Evolutionary conservation across 768 basidiomycete genomes (phyloP), one percentile per base, ranked within the genome.

Genomic region (Suillus clintonianus): DNA sequence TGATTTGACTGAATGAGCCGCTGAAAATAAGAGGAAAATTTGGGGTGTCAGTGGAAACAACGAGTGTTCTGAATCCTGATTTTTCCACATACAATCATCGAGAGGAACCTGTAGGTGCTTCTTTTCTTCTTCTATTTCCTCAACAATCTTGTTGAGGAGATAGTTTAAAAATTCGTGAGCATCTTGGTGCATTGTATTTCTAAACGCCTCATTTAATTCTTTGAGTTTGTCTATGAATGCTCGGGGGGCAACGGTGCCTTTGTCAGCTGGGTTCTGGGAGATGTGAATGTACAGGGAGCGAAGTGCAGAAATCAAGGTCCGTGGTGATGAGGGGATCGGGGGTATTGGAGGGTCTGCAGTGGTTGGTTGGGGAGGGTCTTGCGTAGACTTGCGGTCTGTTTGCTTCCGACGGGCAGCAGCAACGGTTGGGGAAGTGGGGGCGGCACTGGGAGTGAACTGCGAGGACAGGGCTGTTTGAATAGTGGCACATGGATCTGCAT

Each of bases 151-250:
- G 76, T 99, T 99, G 61, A 99, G 80, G 32, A 98, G 79, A 77
- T 91, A 98, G 74, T 96, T 97, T 47, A 98, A 82, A 76, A 99
- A 99, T 77, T 99, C 97, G 78, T 99, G 97, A 3, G 97, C 97
- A 75, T 99, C 97, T 74, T 99, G 97, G 74, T 99, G 97, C 85
- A 92, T 91, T 17, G 92, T 90, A 42, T 89, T 89, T 55, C 94
- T 85, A 72, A 98, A 99, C 53, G 90, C 82, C 70, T 95, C 94
- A 76, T 99, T 99, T 70, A 94, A 83, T 71, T 95, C 89, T 77
- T 93, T 94, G 69, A 99, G 85, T 74, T 97, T 97, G 72, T 94
- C 89, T 73, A 99, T 90, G 77, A 99, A 93, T 27, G 91, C 91
- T 62, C 90, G 87, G 2, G 97, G 97, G 2, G 94, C 86, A 47